Evolutionary conservation across 129 eudicot genomes (phyloP).

Genomic region (Artemisia argyi): DNA sequence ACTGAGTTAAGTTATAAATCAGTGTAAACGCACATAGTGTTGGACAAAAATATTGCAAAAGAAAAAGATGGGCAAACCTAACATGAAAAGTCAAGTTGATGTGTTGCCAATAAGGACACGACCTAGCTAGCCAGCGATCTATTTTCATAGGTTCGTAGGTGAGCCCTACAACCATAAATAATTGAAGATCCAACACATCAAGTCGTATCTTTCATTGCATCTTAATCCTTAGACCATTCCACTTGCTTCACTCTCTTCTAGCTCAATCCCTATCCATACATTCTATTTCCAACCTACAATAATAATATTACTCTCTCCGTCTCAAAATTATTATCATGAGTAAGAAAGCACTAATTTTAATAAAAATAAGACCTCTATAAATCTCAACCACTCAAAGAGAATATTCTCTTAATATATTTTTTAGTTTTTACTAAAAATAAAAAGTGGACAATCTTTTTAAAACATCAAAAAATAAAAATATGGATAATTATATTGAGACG

Average conservation of each 20-base stretch:
- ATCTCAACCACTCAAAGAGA: no score
- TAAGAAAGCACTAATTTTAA: no score
- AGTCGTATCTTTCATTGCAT: constrained; percentile 18
- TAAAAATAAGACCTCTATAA: no score
- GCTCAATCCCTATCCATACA: constrained; percentile 35
- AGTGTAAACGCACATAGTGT: no score
- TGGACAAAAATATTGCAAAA: background rate
- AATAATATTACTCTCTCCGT: no score
- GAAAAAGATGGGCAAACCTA: constrained; percentile 5
- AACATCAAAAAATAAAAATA: no score
- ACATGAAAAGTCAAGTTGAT: constrained; percentile 8
- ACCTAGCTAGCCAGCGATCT: constrained; percentile 2
- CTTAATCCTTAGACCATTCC: constrained; percentile 8
- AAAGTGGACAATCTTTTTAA: no score
- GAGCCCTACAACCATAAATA: constrained; percentile 31
- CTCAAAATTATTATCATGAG: no score
- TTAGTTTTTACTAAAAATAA: no score
- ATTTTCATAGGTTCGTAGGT: constrained; percentile 29
- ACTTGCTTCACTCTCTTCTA: constrained; percentile 24
- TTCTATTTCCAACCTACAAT: constrained; percentile 29
- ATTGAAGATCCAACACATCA: constrained; percentile 29
- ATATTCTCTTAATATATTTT: no score
- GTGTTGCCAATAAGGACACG: background rate
- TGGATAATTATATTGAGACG: no score
- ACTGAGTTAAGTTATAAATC: no score